Evolutionary conservation across 495 filamentous ascomycete species (phyloP).

Genomic region (Hypoxylon fragiforme): DNA sequence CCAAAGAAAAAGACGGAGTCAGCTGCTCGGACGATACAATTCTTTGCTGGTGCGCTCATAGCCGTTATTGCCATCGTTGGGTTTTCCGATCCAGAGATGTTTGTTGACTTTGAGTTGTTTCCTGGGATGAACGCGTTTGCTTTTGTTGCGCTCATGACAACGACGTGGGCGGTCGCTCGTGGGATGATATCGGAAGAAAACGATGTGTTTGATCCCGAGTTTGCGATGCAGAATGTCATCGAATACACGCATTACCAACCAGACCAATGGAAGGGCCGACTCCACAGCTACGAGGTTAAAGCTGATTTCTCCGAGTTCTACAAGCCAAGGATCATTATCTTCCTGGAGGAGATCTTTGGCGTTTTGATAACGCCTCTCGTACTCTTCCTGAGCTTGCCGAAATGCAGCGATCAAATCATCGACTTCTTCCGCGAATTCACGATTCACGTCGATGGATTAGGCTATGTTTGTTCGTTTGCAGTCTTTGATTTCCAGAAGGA

Average conservation of each 20-base stretch:
- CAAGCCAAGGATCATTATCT: constrained; percentile 85
- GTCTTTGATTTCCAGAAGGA: constrained; percentile 97
- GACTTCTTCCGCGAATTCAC: constrained; percentile 99
- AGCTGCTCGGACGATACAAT: constrained; percentile 78
- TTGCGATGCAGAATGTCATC: constrained; percentile 81
- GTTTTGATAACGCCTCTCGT: constrained; percentile 91
- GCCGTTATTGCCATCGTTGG: constrained; percentile 81
- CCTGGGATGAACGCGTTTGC: constrained; percentile 49
- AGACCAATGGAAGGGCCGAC: constrained; percentile 79
- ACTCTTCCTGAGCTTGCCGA: constrained; percentile 83
- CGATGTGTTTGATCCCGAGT: constrained; percentile 89
- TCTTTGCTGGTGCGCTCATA: constrained; percentile 81
- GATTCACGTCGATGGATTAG: constrained; percentile 92
- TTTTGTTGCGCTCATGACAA: constrained; percentile 50
- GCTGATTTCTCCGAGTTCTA: constrained; percentile 86
- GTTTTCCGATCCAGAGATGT: constrained; percentile 84
- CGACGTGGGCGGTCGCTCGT: constrained; percentile 77
- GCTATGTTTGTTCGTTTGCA: constrained; percentile 94
- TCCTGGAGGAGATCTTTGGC: constrained; percentile 87
- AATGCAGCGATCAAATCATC: constrained; percentile 87
- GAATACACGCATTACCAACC: constrained; percentile 91
- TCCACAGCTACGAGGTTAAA: constrained; percentile 84
- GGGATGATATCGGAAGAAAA: constrained; percentile 84
- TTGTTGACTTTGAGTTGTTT: constrained; percentile 89
- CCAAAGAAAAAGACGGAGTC: constrained; percentile 92